These are phyloP conservation scores for Debaryomycetaceae sp. DNA, from an alignment of 1,139 yeast species.

Conservation along the genomic window DNA sequence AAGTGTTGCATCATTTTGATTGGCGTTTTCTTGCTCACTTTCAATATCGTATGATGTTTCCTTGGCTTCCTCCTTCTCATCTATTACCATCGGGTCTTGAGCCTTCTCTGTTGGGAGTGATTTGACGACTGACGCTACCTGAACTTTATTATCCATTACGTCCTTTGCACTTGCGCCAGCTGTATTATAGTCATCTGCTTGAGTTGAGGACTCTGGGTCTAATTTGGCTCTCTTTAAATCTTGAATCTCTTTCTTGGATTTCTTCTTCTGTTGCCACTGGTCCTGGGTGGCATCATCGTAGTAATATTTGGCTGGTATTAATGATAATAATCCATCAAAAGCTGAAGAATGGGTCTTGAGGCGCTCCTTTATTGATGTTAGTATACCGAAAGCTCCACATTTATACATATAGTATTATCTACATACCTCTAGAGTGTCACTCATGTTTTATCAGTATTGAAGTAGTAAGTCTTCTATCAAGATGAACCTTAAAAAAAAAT, in stretches of 20 bases:
- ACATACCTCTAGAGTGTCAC: conserved; percentile 53
- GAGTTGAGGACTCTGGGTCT: conserved; percentile 59
- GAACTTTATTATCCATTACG: conserved; percentile 54
- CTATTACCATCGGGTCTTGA: conserved; percentile 12
- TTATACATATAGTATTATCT: neutral
- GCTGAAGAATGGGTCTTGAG: conserved; percentile 81
- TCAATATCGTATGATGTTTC: conserved; percentile 8
- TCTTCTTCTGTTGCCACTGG: conserved; percentile 88
- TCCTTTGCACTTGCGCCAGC: conserved; percentile 62
- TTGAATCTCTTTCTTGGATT: conserved; percentile 61
- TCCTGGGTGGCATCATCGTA: conserved; percentile 76
- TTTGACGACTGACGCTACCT: conserved; percentile 55
- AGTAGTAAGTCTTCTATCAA: neutral
- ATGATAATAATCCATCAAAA: conserved; percentile 82
- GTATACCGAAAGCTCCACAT: neutral
- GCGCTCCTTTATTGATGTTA: conserved; percentile 52
- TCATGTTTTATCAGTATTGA: conserved; percentile 18
- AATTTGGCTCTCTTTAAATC: conserved; percentile 66
- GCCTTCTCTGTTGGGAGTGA: conserved; percentile 38
- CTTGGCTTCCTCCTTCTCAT: conserved; percentile 13
- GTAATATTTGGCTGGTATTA: conserved; percentile 92
- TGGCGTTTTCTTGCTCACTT: conserved; percentile 11
- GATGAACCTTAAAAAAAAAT: conserved; percentile 4
- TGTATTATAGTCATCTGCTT: conserved; percentile 39
- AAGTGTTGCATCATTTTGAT: conserved; percentile 19